phyloP scores from a whole-genome alignment of 1,139 yeast genomes.

The Diutina scorzettiae region DNA sequence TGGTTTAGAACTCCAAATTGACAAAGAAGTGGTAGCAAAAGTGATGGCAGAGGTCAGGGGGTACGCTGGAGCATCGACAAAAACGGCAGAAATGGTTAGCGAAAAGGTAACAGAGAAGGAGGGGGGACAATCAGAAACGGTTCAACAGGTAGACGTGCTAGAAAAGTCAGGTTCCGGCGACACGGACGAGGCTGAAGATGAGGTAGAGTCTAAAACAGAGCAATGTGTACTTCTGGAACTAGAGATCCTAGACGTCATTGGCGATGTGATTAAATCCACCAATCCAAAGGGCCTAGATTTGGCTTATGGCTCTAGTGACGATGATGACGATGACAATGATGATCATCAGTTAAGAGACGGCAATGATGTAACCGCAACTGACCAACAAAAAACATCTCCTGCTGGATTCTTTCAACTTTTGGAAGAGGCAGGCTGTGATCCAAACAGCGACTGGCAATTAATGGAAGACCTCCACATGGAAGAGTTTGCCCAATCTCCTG shows the following conservation, averaged over 20 bases:
- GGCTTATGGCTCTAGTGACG: slow-evolving; percentile 6
- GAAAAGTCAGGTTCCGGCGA: too few species aligned
- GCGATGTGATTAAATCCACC: background rate
- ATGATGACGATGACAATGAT: background rate
- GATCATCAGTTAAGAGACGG: slow-evolving; percentile 8
- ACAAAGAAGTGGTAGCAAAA: background rate
- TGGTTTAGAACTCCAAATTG: background rate
- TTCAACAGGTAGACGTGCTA: too few species aligned
- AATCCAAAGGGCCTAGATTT: background rate
- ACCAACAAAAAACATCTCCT: too few species aligned
- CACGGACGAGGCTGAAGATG: too few species aligned
- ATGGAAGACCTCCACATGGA: slow-evolving; percentile 26
- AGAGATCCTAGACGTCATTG: background rate
- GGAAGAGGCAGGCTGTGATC: slow-evolving; percentile 11
- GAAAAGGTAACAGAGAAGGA: too few species aligned
- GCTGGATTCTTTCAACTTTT: slow-evolving; percentile 17
- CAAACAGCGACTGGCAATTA: slow-evolving; percentile 19
- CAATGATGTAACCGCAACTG: slow-evolving; percentile 4
- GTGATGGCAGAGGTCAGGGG: slow-evolving; percentile 1
- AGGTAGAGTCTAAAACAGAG: too few species aligned
- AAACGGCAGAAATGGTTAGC: too few species aligned
- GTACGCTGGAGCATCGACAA: too few species aligned
- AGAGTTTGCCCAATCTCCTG: slow-evolving; percentile 19
- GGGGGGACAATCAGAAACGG: too few species aligned
- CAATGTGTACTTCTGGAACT: too few species aligned